Conservation (phyloP, 2,329 filamentous ascomycete species). For the Lasiodiplodia theobromae region DNA sequence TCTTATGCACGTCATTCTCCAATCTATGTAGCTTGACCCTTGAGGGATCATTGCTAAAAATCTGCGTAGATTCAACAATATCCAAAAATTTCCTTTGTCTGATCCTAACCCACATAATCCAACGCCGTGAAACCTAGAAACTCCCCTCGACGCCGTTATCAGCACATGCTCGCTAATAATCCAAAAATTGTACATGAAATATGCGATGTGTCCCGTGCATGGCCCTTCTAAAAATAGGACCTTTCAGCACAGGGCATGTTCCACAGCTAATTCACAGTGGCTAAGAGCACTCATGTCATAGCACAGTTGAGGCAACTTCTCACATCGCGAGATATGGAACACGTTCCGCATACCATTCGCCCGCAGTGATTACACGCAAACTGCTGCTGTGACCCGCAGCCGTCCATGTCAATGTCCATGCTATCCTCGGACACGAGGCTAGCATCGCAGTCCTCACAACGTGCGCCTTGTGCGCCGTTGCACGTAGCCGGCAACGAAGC, state of each 20-base stretch:
- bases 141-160: not conserved
- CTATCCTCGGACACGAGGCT: conserved; percentile 41
- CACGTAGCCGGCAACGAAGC: conserved; percentile 24
- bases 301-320: conserved; percentile 53
- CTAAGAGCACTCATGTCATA: conserved; percentile 29
- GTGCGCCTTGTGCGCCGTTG: conserved; percentile 32
- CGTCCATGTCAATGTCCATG: conserved; percentile 48
- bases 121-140: not conserved
- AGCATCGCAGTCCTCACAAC: conserved; percentile 56
- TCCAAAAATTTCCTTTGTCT: not conserved
- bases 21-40: not conserved
- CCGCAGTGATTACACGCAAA: conserved; percentile 49
- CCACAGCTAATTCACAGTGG: not conserved
- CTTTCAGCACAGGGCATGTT: not conserved
- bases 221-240: no score
- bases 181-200: not conserved
- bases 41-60: not conserved
- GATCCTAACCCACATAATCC: not conserved
- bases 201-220: not conserved
- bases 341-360: conserved; percentile 51
- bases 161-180: not conserved
- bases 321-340: conserved; percentile 47
- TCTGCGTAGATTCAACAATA: not conserved
- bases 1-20: not conserved
- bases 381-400: conserved; percentile 34